These are phyloP conservation scores for Puccinia novopanici DNA, from an alignment of 1,284 basidiomycete species.

Conservation along the genomic window DNA sequence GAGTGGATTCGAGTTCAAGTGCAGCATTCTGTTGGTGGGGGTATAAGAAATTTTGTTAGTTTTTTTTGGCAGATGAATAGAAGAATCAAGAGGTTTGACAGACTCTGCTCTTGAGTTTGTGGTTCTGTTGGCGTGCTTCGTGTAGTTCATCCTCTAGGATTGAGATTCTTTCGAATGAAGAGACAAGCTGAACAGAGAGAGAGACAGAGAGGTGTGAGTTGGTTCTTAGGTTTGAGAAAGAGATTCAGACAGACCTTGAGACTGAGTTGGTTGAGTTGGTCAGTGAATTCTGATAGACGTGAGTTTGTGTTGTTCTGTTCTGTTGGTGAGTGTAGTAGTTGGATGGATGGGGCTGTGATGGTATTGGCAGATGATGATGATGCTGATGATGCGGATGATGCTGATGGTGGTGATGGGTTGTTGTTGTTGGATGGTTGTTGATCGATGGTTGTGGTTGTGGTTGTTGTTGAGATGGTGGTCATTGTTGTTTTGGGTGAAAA, in stretches of 20 bases:
- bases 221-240: no score
- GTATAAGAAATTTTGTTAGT: not conserved
- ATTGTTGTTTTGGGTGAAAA: no score
- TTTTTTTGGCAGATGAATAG: no score
- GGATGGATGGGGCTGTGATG: not conserved
- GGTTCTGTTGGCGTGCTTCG: conserved; percentile 58
- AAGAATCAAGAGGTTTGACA: conserved; percentile 6
- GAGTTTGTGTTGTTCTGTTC: not conserved
- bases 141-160: conserved; percentile 90
- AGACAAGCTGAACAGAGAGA: conserved; percentile 80
- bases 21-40: conserved; percentile 65
- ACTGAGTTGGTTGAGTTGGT: conserved; percentile 28
- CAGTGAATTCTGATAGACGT: not conserved
- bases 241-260: not conserved
- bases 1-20: conserved; percentile 73
- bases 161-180: conserved; percentile 85
- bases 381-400: not conserved
- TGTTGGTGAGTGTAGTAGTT: not conserved
- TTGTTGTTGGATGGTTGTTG: not conserved
- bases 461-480: no score
- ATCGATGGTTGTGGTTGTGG: not conserved
- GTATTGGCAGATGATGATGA: not conserved
- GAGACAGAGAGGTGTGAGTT: no score
- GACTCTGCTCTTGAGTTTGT: conserved; percentile 61
- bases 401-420: no score